These are phyloP conservation scores for Apophysomyces elegans DNA, from an alignment of 371 early-diverging fungal species.

Conservation along the genomic window DNA sequence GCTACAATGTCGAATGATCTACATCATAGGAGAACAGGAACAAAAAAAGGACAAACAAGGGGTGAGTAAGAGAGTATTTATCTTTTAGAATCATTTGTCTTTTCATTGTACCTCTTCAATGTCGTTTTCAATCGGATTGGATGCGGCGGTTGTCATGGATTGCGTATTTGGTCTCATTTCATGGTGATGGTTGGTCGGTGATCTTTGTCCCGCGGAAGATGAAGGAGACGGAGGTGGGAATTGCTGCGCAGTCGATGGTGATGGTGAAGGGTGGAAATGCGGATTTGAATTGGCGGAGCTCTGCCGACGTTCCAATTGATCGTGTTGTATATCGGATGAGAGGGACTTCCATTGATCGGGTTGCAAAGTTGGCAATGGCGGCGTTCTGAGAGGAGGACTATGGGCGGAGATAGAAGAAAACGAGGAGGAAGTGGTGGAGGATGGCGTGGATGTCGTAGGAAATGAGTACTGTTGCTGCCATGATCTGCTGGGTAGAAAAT, in stretches of 20 bases:
- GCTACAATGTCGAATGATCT: constrained; percentile 38
- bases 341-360: constrained; percentile 2
- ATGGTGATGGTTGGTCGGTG: neutral
- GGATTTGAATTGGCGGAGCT: constrained; percentile 6
- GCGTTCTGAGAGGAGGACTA: constrained; percentile 11
- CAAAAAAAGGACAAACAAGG: neutral
- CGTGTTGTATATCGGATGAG: neutral
- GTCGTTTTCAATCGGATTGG: constrained; percentile 23
- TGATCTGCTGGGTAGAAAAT: constrained; percentile 15
- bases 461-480: neutral
- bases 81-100: no score
- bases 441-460: constrained; percentile 5
- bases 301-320: neutral
- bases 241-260: constrained; percentile 2
- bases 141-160: neutral
- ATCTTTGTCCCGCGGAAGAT: neutral
- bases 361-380: constrained; percentile 8
- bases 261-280: neutral
- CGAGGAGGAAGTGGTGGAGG: constrained; percentile 6
- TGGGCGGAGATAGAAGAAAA: constrained; percentile 9
- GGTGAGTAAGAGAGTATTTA: neutral
- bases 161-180: neutral
- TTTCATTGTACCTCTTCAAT: constrained; percentile 25
- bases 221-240: constrained; percentile 3
- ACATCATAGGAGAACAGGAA: neutral